These are phyloP conservation scores for Wallacemonas sp. DNA, from an alignment of 208 protist species.

Conservation along the genomic window DNA sequence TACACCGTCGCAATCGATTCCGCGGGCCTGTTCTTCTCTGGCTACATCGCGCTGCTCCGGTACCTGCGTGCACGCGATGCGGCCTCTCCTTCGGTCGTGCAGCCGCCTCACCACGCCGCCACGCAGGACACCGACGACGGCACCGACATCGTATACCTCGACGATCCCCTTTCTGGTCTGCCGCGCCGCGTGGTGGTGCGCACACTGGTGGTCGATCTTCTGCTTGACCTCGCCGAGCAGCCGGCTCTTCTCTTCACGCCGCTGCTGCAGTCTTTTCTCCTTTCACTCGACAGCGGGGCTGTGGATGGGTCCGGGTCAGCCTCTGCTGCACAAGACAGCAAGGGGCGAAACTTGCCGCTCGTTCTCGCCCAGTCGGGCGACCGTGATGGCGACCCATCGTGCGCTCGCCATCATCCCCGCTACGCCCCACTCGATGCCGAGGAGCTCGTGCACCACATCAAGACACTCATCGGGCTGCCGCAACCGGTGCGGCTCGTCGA, in stretches of 20 bases:
- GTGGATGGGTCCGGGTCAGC: neutral
- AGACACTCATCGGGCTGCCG: constrained; percentile 24
- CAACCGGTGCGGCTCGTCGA: constrained; percentile 21
- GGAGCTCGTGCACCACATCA: constrained; percentile 29
- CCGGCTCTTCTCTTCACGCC: constrained; percentile 27
- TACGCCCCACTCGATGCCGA: constrained; percentile 17
- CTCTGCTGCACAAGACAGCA: too few species aligned
- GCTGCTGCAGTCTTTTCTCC: constrained; percentile 29
- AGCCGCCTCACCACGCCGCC: neutral
- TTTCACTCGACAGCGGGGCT: neutral
- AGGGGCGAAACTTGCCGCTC: too few species aligned
- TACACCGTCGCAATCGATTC: neutral
- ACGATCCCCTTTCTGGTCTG: neutral
- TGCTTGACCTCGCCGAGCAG: constrained; percentile 18
- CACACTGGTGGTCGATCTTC: constrained; percentile 5
- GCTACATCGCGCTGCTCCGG: constrained; percentile 3
- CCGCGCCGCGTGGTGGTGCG: neutral
- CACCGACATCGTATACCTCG: neutral
- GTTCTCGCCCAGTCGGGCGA: neutral
- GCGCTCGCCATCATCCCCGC: neutral
- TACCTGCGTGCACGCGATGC: neutral
- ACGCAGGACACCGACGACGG: neutral
- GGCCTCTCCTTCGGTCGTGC: neutral
- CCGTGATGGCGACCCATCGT: constrained; percentile 8
- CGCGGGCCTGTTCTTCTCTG: constrained; percentile 12